Percentiles rank a stretch among this genome's conserved stretches.
These are phyloP conservation scores for Tephrocybe sp. DNA, from an alignment of 768 basidiomycete species.

Conservation along the genomic window DNA sequence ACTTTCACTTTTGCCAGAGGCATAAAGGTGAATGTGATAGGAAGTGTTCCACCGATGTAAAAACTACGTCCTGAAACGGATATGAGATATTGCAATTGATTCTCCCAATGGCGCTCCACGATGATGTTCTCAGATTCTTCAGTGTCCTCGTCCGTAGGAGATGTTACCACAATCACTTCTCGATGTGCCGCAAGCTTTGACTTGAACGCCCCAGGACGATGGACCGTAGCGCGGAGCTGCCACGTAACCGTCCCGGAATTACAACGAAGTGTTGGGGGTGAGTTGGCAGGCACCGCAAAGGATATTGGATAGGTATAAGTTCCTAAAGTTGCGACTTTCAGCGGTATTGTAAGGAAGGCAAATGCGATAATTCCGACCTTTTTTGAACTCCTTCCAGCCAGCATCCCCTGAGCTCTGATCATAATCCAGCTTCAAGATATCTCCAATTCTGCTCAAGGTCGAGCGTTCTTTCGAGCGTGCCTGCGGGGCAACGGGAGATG, in stretches of 20 bases:
- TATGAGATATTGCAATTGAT: constrained; percentile 81
- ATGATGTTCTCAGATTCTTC: constrained; percentile 82
- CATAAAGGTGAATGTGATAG: constrained; percentile 77
- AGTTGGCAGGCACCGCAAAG: constrained; percentile 77
- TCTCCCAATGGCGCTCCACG: constrained; percentile 90
- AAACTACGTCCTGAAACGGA: constrained; percentile 74
- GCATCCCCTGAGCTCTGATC: constrained; percentile 44
- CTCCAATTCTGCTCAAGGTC: constrained; percentile 37
- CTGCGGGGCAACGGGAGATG: constrained; percentile 5
- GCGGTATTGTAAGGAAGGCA: not conserved
- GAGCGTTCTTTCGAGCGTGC: constrained; percentile 29
- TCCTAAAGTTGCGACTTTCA: constrained; percentile 44
- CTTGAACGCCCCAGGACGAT: constrained; percentile 81
- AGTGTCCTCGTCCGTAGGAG: constrained; percentile 80
- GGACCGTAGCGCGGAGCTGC: constrained; percentile 77
- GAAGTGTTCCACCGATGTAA: constrained; percentile 80
- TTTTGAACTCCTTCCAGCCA: constrained; percentile 86
- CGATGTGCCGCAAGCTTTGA: constrained; percentile 66
- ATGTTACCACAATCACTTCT: constrained; percentile 74
- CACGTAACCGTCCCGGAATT: constrained; percentile 79
- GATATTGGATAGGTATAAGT: constrained; percentile 94
- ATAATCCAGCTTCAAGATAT: constrained; percentile 36
- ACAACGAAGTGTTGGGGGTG: constrained; percentile 76
- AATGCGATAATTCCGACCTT: constrained; percentile 50
- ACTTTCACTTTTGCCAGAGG: constrained; percentile 85